These are phyloP conservation scores for Pichia pseudocactophila DNA, from an alignment of 805 yeast species.

Conservation along the genomic window DNA sequence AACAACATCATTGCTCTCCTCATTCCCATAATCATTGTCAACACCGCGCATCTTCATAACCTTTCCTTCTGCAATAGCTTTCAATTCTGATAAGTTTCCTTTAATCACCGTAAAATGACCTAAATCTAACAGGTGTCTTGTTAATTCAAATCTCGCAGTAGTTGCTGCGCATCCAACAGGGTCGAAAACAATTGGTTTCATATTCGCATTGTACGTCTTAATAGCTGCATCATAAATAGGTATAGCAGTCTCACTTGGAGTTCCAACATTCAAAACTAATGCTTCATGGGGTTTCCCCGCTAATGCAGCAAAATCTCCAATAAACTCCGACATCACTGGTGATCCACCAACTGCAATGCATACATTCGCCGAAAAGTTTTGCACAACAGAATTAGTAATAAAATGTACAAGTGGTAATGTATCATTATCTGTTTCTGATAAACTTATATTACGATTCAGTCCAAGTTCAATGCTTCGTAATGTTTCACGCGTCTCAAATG, in stretches of 20 bases:
- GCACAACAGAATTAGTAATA: slow-evolving; percentile 82
- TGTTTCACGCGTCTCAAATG: slow-evolving; percentile 33
- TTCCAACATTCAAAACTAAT: slow-evolving; percentile 68
- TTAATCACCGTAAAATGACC: slow-evolving; percentile 64
- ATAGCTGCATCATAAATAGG: slow-evolving; percentile 43
- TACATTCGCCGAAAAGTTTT: slow-evolving; percentile 80
- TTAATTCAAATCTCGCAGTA: slow-evolving; percentile 39
- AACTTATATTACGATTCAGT: not conserved
- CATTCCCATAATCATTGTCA: slow-evolving; percentile 33
- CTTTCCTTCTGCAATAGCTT: slow-evolving; percentile 43
- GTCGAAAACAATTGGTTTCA: slow-evolving; percentile 66
- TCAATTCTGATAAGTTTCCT: slow-evolving; percentile 80
- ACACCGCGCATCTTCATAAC: slow-evolving; percentile 58
- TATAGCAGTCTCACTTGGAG: slow-evolving; percentile 41
- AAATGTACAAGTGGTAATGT: slow-evolving; percentile 66
- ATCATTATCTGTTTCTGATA: too few species aligned
- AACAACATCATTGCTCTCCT: slow-evolving; percentile 22
- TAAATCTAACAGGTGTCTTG: slow-evolving; percentile 40
- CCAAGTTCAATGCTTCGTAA: slow-evolving; percentile 3
- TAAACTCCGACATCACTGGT: slow-evolving; percentile 79
- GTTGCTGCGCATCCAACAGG: slow-evolving; percentile 95
- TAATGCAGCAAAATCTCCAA: slow-evolving; percentile 59
- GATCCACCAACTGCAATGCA: slow-evolving; percentile 78
- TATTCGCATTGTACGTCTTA: slow-evolving; percentile 43
- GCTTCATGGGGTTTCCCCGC: slow-evolving; percentile 46